Base-by-base conservation (phyloP, 78 protist genomes). In the Dictyostelium brefeldianum region DNA sequence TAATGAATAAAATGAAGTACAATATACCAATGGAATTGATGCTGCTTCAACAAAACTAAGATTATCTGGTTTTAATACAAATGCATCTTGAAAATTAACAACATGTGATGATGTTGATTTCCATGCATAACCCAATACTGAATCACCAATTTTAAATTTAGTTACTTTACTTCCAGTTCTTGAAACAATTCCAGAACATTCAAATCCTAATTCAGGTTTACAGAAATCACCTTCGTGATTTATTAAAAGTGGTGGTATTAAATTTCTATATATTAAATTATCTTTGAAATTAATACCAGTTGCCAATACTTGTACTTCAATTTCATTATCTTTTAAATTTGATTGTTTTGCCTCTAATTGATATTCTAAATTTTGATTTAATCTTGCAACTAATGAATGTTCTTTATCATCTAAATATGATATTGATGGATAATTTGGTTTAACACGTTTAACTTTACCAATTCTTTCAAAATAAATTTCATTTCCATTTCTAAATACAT, bases 21-120 rank as follows among this genome's bases (percentile, higher is more conserved):
- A 62, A 46, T 81, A 90, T 62, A 90, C 95, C 17, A 81, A 89
- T 36, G 95, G 89, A 36, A 81, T 75, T 0, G 95, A 47, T 2
- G 89, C 89, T 4, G 82, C 95, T 51, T 90, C 89, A 18, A 47
- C 89, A 54, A 50, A 59, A 4, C 56, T 27, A 17, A 83, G 74
- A 18, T 20, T 56, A 20, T 48, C 15, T 70, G 91, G 91, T 62
- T 62, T 62, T 18, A 31, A 25, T 10, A 69, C 50, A 18, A 27
- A 69, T 69, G 20, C 15, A 27, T 18, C 12, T 36, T 69, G 54
- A 31, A 31, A 22, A 4, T 18, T 14, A 7, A 22, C 17, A 8
- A 69, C 50, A 36, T 12, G 15, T 17, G 46, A 36, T 15, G 22
- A 18, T 11, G 78, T 69, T 31, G 20, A 69, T 12, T 36, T 54